Percentiles rank a stretch among this genome's conserved stretches.
Conservation (phyloP, 2,329 filamentous ascomycete species). For the Gyromitra esculenta region DNA sequence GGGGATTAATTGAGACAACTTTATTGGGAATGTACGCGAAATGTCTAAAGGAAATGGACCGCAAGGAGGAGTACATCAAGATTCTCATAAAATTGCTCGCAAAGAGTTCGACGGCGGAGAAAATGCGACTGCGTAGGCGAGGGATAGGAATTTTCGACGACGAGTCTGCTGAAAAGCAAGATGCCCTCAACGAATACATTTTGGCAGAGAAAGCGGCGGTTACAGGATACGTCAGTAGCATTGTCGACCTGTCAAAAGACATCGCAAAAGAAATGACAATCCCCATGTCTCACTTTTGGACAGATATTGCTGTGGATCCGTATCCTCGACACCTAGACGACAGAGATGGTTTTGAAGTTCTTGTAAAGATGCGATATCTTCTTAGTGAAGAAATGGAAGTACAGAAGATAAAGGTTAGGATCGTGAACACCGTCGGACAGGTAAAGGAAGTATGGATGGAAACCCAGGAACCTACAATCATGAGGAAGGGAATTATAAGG, state of each 20-base stretch:
- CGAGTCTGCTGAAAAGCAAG: slow-evolving; percentile 22
- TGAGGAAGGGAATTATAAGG: slow-evolving; percentile 68
- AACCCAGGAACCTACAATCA: slow-evolving; percentile 61
- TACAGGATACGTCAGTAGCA: slow-evolving; percentile 61
- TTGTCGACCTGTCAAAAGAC: slow-evolving; percentile 64
- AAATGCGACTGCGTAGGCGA: slow-evolving; percentile 55
- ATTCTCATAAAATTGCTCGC: slow-evolving; percentile 78
- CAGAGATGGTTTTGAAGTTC: slow-evolving; percentile 78
- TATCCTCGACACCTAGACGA: slow-evolving; percentile 75
- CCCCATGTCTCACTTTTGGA: slow-evolving; percentile 75
- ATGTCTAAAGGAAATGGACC: slow-evolving; percentile 80
- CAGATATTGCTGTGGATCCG: slow-evolving; percentile 72
- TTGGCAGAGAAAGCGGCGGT: slow-evolving; percentile 63
- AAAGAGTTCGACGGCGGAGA: slow-evolving; percentile 68
- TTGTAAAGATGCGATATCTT: slow-evolving; percentile 75
- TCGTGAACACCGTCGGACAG: slow-evolving; percentile 69
- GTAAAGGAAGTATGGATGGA: slow-evolving; percentile 75
- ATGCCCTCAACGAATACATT: slow-evolving; percentile 58
- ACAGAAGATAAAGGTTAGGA: slow-evolving; percentile 71
- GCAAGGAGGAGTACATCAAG: slow-evolving; percentile 80
- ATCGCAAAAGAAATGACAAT: slow-evolving; percentile 58
- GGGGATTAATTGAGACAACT: slow-evolving; percentile 80
- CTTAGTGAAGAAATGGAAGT: slow-evolving; percentile 75
- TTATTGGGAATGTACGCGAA: slow-evolving; percentile 86
- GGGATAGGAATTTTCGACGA: slow-evolving; percentile 35